phyloP scores from a whole-genome alignment of 768 basidiomycete species.

The Boletus rubropictus region DNA sequence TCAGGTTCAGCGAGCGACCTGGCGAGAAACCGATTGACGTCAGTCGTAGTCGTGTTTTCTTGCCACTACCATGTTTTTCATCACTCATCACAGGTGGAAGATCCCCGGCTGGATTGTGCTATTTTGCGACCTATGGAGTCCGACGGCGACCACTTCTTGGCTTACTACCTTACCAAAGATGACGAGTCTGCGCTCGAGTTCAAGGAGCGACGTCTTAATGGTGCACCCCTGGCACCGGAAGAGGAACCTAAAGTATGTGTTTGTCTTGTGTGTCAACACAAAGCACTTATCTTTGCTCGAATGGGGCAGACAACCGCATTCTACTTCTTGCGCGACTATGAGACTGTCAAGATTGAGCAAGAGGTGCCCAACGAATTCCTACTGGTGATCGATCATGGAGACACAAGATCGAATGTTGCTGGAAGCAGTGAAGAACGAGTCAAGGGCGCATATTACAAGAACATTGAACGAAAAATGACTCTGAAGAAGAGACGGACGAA shows the following conservation, averaged over 20 bases:
- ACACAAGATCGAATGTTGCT: constrained; percentile 33
- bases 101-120: constrained; percentile 79
- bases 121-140: constrained; percentile 84
- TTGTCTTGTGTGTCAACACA: background rate
- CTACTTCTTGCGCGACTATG: constrained; percentile 77
- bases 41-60: constrained; percentile 18
- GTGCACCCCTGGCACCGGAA: constrained; percentile 41
- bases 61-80: background rate
- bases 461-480: constrained; percentile 82
- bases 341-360: constrained; percentile 81
- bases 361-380: constrained; percentile 83
- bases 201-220: constrained; percentile 48
- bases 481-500: constrained; percentile 81
- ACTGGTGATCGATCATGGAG: constrained; percentile 64
- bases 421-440: constrained; percentile 35
- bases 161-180: constrained; percentile 75
- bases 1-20: constrained; percentile 79
- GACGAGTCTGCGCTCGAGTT: constrained; percentile 65
- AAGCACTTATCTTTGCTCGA: background rate
- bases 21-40: constrained; percentile 74
- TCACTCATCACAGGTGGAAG: constrained; percentile 47
- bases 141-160: constrained; percentile 82
- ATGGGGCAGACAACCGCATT: constrained; percentile 56
- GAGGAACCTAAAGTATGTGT: constrained; percentile 51
- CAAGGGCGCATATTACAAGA: constrained; percentile 83